Evolutionary conservation across 305 asterid species (phyloP), one percentile per base, ranked within the genome.

Genomic region (Andrographis paniculata): DNA sequence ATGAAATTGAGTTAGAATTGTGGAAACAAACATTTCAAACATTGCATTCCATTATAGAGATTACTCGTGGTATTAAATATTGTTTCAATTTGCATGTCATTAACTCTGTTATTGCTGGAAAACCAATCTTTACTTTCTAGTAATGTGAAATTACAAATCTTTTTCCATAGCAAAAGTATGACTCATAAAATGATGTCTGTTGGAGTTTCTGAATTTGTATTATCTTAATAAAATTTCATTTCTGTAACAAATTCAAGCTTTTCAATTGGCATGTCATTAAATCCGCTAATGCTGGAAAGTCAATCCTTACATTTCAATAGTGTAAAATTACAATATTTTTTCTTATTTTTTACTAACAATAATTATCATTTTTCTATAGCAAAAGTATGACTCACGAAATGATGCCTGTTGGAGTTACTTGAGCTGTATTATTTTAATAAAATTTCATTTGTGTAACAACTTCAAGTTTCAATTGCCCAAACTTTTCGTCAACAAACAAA

Each of bases 401-500:
- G 47, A 15, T 50, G 45, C 42, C 14, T 27, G n/a, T n/a, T n/a
- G n/a, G n/a, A n/a, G 46, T 49, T 33, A 45, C 20, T 55, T 19
- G 28, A 24, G 48, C 42, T 36, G 20, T 16, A 48, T 61, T 57
- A 11, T 50, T 35, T 24, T 14, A 23, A 35, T 17, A 19, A 18
- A 31, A 40, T 39, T 11, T 42, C 17, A 31, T 42, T n/a, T 17
- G 43, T 48, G 12, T 60, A 50, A 56, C 79, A 87, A 96, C 80
- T 91, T 64, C 99, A 91, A 79, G 99, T 73, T 69, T 81, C 81
- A 38, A 87, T 91, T 64, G 89, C 94, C 45, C 85, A 81, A 72
- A 91, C 96, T 41, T 71, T 78, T 52, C 83, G 75, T 48, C 89
- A 96, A 40, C 99, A 91, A 71, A 62, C 93, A 16, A 95, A 91